A percentile compares a stretch with the other conserved stretches of the same genome.
These are phyloP conservation scores for Termitomyces sp. DNA, from an alignment of 768 basidiomycete species.

Conservation along the genomic window DNA sequence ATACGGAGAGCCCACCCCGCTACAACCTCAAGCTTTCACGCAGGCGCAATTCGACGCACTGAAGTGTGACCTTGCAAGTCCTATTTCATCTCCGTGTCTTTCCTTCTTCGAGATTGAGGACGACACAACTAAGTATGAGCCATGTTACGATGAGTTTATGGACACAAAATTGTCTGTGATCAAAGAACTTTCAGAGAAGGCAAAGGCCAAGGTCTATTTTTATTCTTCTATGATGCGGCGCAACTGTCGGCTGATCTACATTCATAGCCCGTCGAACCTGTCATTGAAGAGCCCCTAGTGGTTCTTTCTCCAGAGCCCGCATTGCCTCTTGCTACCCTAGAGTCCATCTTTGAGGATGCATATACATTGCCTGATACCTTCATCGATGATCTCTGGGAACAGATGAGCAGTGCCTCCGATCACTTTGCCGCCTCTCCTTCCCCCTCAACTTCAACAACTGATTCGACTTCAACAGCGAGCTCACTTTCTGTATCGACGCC, in stretches of 20 bases:
- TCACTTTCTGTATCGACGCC: constrained; percentile 2
- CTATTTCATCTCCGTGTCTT: constrained; percentile 7
- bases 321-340: constrained; percentile 1
- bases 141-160: constrained; percentile 17
- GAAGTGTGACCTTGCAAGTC: constrained; percentile 14
- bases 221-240: neutral
- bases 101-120: constrained; percentile 17
- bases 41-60: constrained; percentile 11
- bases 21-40: constrained; percentile 1
- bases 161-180: constrained; percentile 16
- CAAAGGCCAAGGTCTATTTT: constrained; percentile 4
- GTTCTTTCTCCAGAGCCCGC: neutral
- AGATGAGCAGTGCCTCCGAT: constrained; percentile 1
- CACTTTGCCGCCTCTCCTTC: constrained; percentile 2
- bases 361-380: constrained; percentile 7
- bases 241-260: neutral
- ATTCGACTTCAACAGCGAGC: constrained; percentile 4
- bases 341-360: constrained; percentile 5
- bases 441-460: constrained; percentile 3
- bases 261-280: neutral
- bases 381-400: constrained; percentile 10
- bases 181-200: constrained; percentile 8
- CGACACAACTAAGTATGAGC: constrained; percentile 14
- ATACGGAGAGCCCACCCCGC: neutral
- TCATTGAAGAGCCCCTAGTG: neutral